Conservation (phyloP, 352 stramenopile genomes). For the Globisporangium acanthophoron region DNA sequence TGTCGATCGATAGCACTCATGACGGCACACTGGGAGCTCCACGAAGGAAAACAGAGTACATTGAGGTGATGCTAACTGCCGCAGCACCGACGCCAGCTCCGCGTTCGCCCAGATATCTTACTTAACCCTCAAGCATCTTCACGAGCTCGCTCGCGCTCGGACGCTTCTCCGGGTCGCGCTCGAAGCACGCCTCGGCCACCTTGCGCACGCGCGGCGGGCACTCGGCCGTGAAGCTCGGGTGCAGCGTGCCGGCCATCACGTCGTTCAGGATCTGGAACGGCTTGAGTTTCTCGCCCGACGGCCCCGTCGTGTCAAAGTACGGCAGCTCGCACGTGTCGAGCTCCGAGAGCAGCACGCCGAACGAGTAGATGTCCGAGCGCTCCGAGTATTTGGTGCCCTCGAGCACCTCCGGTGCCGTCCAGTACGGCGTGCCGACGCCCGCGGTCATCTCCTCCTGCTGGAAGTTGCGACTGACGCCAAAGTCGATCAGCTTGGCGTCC, state of each 20-base stretch:
- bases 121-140: constrained; percentile 27
- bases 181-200: constrained; percentile 35
- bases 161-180: constrained; percentile 31
- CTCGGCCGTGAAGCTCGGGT: constrained; percentile 27
- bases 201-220: constrained; percentile 36
- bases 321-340: constrained; percentile 20
- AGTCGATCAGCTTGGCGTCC: constrained; percentile 33
- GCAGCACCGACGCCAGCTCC: too few species aligned
- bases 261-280: constrained; percentile 36
- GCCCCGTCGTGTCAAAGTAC: constrained; percentile 21
- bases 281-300: constrained; percentile 25
- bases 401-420: constrained; percentile 31
- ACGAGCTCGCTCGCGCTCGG: constrained; percentile 34
- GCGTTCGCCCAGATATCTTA: neutral
- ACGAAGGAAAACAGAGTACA: too few species aligned
- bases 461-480: constrained; percentile 17
- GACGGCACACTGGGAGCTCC: too few species aligned
- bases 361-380: constrained; percentile 32
- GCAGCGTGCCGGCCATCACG: constrained; percentile 32
- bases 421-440: constrained; percentile 18
- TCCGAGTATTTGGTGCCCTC: constrained; percentile 16
- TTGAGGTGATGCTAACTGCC: too few species aligned
- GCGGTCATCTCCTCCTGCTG: constrained; percentile 7
- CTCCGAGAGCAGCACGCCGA: constrained; percentile 34
- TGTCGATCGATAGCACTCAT: too few species aligned